These are phyloP conservation scores for Cystobasidiaceae sp. DNA, from an alignment of 1,284 basidiomycete genomes.

Conservation along the genomic window DNA sequence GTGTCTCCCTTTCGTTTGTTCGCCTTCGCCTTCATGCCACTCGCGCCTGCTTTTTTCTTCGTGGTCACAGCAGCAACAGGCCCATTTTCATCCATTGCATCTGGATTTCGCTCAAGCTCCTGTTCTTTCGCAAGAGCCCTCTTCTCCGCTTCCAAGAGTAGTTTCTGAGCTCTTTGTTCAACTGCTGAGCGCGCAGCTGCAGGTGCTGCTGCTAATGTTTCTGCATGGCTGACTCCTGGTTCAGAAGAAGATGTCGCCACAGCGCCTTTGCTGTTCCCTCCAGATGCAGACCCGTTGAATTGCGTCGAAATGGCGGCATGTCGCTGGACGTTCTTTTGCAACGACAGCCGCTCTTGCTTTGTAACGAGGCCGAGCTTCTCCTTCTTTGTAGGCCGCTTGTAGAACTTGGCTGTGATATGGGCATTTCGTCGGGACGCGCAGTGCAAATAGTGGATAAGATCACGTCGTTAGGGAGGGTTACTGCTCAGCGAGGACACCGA, in stretches of 20 bases:
- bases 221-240: background rate
- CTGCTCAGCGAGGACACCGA: no score
- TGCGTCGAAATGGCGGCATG: conserved; percentile 26
- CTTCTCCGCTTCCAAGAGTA: conserved; percentile 27
- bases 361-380: conserved; percentile 25
- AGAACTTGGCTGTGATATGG: conserved; percentile 12
- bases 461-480: background rate
- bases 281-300: background rate
- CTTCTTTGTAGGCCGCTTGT: conserved; percentile 28
- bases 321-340: conserved; percentile 17
- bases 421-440: no score
- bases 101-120: no score
- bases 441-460: no score
- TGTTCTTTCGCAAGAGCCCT: background rate
- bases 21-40: conserved; percentile 23
- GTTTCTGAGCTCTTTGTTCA: conserved; percentile 19
- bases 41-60: conserved; percentile 21
- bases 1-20: conserved; percentile 4
- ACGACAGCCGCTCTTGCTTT: background rate
- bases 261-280: background rate
- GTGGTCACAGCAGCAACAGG: background rate
- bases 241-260: conserved; percentile 6
- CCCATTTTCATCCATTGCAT: conserved; percentile 14
- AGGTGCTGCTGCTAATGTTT: background rate
- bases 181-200: background rate